These are phyloP conservation scores for Chionographis japonica DNA, from an alignment of 106 monocot genomes.

Conservation along the genomic window DNA sequence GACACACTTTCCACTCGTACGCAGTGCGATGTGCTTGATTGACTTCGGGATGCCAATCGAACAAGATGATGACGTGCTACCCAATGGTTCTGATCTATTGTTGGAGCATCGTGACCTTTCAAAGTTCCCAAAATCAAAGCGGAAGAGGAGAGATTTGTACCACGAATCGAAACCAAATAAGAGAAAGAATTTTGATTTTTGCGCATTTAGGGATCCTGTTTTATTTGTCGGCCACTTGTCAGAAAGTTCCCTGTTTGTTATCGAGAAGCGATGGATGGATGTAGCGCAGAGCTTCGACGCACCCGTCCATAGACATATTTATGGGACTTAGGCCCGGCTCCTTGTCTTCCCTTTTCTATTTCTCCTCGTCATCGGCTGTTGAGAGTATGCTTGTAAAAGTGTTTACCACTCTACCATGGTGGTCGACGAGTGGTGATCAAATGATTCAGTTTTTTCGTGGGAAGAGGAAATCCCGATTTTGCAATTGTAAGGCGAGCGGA, in stretches of 20 bases:
- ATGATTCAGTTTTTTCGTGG: no score
- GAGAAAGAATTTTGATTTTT: conserved; percentile 70
- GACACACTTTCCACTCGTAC: background rate
- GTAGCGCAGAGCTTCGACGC: conserved; percentile 62
- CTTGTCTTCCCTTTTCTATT: no score
- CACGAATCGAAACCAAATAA: conserved; percentile 14
- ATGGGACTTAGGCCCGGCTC: conserved; percentile 41
- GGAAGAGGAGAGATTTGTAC: conserved; percentile 35
- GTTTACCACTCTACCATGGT: no score
- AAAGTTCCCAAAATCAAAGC: conserved; percentile 28
- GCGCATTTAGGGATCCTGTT: conserved; percentile 53
- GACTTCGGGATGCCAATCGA: conserved; percentile 80
- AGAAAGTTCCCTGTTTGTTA: conserved; percentile 58
- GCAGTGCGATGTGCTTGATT: conserved; percentile 94
- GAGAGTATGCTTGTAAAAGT: no score
- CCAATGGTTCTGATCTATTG: conserved; percentile 23
- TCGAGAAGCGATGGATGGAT: conserved; percentile 86
- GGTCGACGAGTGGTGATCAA: no score
- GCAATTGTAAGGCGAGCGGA: no score
- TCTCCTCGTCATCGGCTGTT: no score
- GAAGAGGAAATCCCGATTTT: no score
- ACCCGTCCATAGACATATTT: conserved; percentile 90
- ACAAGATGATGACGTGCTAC: conserved; percentile 30
- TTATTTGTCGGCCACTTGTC: conserved; percentile 72
- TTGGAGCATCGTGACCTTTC: conserved; percentile 17